phyloP scores from a whole-genome alignment of 2,329 filamentous ascomycete genomes.

The Fragosphaeria purpurea region DNA sequence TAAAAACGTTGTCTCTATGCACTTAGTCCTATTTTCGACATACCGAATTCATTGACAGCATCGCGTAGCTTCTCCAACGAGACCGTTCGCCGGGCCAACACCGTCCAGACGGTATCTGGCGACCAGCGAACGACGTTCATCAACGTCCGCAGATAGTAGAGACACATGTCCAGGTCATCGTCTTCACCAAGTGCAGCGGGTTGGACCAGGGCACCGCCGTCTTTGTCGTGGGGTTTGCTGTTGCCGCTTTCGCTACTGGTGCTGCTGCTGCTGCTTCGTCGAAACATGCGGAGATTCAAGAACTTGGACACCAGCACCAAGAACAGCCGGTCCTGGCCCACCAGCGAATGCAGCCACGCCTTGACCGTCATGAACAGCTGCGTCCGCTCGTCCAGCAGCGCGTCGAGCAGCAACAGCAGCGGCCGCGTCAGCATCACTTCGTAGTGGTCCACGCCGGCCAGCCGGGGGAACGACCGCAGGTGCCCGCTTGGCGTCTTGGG shows the following conservation, averaged over 20 bases:
- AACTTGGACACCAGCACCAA: conserved; percentile 51
- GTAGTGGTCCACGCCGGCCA: conserved; percentile 51
- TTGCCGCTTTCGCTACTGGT: background rate
- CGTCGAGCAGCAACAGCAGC: conserved; percentile 71
- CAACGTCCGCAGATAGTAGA: conserved; percentile 69
- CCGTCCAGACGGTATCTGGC: conserved; percentile 59
- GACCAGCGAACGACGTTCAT: conserved; percentile 62
- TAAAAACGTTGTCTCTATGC: too few species aligned
- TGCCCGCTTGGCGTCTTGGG: conserved; percentile 33
- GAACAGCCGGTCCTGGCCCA: conserved; percentile 55
- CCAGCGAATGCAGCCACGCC: conserved; percentile 64
- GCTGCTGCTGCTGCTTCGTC: background rate
- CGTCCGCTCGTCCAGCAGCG: conserved; percentile 59
- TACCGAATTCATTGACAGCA: conserved; percentile 40
- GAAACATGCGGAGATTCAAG: conserved; percentile 43
- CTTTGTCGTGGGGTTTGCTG: background rate
- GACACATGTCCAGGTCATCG: conserved; percentile 64
- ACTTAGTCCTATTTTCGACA: conserved; percentile 19
- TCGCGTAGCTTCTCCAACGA: conserved; percentile 35
- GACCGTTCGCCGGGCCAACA: conserved; percentile 54
- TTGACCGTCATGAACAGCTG: conserved; percentile 69
- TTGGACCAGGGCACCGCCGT: conserved; percentile 10
- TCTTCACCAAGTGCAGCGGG: conserved; percentile 24
- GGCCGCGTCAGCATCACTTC: conserved; percentile 71
- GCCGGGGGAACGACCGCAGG: conserved; percentile 27